These are phyloP conservation scores for Dianthus caryophyllus DNA, from an alignment of 148 eudicot genomes.

Conservation along the genomic window DNA sequence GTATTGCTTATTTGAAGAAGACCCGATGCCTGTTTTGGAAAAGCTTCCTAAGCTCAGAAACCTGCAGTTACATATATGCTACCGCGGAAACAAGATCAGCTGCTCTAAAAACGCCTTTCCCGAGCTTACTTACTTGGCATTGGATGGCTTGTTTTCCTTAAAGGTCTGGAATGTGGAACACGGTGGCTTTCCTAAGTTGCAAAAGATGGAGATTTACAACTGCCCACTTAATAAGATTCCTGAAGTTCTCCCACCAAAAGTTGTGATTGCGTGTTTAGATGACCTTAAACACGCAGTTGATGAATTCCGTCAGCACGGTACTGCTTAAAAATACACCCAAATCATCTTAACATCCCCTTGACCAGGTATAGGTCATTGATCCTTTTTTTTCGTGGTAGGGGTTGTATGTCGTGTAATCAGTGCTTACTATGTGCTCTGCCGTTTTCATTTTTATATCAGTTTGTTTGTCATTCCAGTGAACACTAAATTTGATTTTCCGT, in stretches of 20 bases:
- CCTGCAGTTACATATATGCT: background rate
- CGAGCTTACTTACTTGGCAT: conserved; percentile 4
- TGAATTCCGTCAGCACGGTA: background rate
- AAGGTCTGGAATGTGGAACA: background rate
- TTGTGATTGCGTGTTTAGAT: background rate
- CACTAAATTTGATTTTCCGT: too few relatives aligned
- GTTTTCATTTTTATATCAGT: too few relatives aligned
- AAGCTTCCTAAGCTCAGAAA: conserved; percentile 12
- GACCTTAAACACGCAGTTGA: background rate
- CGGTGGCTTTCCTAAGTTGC: conserved; percentile 19
- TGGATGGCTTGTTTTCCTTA: background rate
- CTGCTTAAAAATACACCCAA: background rate
- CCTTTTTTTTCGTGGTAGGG: too few relatives aligned
- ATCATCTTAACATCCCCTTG: too few relatives aligned
- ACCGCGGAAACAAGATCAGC: background rate
- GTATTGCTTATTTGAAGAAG: background rate
- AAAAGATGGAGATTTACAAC: background rate
- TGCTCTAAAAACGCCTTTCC: conserved; percentile 13
- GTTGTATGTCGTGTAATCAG: too few relatives aligned
- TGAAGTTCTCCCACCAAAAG: background rate
- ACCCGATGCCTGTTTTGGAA: conserved; percentile 14
- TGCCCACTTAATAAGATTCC: conserved; percentile 4
- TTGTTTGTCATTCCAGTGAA: too few relatives aligned
- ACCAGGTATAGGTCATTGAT: too few relatives aligned
- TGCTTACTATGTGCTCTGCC: too few relatives aligned